A percentile compares a stretch with the other conserved stretches of the same genome.
Evolutionary conservation across 2,329 filamentous ascomycete species (phyloP).

Genomic region (Fusarium heterosporum): DNA sequence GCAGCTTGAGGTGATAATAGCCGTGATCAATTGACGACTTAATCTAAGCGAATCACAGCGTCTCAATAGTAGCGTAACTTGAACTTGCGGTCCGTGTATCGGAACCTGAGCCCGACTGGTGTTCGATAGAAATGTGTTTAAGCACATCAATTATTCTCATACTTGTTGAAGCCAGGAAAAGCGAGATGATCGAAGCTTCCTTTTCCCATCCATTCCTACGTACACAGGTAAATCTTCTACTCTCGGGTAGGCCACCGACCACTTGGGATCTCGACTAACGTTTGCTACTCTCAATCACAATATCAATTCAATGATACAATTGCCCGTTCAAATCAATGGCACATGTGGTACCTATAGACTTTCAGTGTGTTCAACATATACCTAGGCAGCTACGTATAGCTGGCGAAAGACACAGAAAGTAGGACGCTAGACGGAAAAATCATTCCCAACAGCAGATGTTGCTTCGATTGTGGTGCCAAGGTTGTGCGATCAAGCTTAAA

Average conservation of each 20-base stretch:
- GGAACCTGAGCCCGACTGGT: neutral
- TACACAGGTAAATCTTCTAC: neutral
- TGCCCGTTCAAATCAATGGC: too few species aligned
- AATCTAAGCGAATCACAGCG: neutral
- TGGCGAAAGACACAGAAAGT: neutral
- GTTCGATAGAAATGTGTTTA: neutral
- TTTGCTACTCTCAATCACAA: neutral
- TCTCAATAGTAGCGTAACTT: neutral
- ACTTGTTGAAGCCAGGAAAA: neutral
- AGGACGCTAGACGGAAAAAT: neutral
- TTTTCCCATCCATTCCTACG: too few species aligned
- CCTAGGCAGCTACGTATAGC: neutral
- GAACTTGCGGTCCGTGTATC: neutral
- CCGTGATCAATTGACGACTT: slow-evolving; percentile 22
- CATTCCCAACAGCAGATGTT: neutral
- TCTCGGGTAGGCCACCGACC: neutral
- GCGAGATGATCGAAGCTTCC: too few species aligned
- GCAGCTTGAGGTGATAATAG: slow-evolving; percentile 2
- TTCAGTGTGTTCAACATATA: too few species aligned
- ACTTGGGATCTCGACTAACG: neutral
- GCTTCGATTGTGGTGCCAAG: neutral
- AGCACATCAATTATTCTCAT: neutral
- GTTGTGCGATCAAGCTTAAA: neutral
- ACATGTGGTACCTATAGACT: too few species aligned
- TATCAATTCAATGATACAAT: too few species aligned